Evolutionary conservation across 345 rosid species (phyloP).

Genomic region (Carallia brachiata): DNA sequence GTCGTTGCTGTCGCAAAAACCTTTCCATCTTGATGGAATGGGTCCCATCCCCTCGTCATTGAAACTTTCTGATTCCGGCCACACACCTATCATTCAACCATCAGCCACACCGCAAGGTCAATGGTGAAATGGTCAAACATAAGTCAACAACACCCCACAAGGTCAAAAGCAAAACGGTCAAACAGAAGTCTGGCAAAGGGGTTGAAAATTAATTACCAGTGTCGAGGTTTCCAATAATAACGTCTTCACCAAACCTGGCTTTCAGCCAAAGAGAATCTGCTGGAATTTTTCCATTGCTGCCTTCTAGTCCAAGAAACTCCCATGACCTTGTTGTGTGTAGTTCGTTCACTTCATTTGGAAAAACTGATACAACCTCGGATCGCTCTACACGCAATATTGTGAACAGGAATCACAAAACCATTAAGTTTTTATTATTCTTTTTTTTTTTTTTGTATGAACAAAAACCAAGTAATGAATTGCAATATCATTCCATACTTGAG

Average conservation of each 20-base stretch:
- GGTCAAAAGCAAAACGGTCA: background rate
- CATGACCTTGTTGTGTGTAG: constrained; percentile 31
- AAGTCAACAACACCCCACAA: background rate
- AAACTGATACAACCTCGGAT: constrained; percentile 21
- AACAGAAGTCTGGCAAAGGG: background rate
- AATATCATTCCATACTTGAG: background rate
- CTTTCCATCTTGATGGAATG: constrained; percentile 30
- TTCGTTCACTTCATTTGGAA: constrained; percentile 4
- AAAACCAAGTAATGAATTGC: background rate
- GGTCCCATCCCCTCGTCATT: constrained; percentile 22
- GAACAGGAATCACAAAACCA: background rate
- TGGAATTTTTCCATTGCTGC: constrained; percentile 3
- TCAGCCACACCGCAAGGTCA: too few relatives aligned
- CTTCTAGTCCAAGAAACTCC: constrained; percentile 30
- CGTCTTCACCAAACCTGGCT: constrained; percentile 23
- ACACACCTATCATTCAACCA: background rate
- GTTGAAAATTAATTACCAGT: background rate
- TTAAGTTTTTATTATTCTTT: background rate
- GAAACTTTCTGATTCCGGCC: constrained; percentile 27
- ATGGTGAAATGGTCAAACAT: background rate
- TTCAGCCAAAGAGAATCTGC: constrained; percentile 6
- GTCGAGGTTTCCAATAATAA: constrained; percentile 24
- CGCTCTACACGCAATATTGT: constrained; percentile 1
- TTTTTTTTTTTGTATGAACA: background rate
- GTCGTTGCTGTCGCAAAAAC: constrained; percentile 9